A percentile compares a stretch with the other conserved stretches of the same genome.
Evolutionary conservation across 2,329 filamentous ascomycete species (phyloP).

Genomic region (Emmonsiellopsis sp.): DNA sequence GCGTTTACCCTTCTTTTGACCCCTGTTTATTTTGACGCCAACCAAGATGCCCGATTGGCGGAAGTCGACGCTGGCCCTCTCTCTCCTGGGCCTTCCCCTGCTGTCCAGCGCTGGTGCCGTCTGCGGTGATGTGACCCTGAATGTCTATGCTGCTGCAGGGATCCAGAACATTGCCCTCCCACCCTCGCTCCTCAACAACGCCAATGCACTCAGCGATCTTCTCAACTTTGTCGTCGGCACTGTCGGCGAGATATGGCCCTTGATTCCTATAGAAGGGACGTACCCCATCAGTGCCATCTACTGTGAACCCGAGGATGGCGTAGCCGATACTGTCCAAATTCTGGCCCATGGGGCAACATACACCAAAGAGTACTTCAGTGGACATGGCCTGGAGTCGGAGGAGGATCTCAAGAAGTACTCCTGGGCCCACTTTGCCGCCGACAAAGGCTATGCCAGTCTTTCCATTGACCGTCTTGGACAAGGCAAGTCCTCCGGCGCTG

Average conservation of each 20-base stretch:
- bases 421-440: conserved; percentile 10
- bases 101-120: background rate
- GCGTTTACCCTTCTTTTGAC: too few species aligned
- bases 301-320: conserved; percentile 3
- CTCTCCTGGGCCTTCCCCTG: background rate
- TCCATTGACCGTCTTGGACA: conserved; percentile 13
- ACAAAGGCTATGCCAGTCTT: conserved; percentile 12
- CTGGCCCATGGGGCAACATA: conserved; percentile 7
- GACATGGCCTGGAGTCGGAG: conserved; percentile 1
- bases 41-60: too few species aligned
- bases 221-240: background rate
- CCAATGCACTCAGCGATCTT: background rate
- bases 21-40: too few species aligned
- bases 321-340: conserved; percentile 5
- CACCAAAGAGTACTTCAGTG: conserved; percentile 6
- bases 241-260: background rate
- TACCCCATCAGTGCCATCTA: conserved; percentile 3
- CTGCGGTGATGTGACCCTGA: background rate
- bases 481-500: conserved; percentile 10
- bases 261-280: background rate
- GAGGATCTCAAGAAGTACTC: conserved; percentile 5
- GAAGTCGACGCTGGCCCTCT: too few species aligned
- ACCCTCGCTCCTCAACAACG: background rate
- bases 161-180: background rate
- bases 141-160: background rate